These are phyloP conservation scores for Cyberlindnera galapagoensis DNA, from an alignment of 805 yeast species.

Conservation along the genomic window DNA sequence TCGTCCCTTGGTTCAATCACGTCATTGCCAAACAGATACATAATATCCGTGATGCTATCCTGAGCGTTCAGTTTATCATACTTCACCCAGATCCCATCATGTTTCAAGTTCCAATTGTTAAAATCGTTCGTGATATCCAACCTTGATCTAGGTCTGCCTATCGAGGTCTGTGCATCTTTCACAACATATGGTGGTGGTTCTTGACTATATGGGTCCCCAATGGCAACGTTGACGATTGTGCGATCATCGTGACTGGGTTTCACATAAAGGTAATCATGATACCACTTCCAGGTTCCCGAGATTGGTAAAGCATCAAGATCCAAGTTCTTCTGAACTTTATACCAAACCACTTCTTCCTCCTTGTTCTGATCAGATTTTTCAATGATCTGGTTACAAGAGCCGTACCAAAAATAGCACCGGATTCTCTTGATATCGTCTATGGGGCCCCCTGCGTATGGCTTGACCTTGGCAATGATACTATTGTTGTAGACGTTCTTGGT, in stretches of 20 bases:
- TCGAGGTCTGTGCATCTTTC: slow-evolving; percentile 29
- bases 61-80: slow-evolving; percentile 31
- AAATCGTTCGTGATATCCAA: slow-evolving; percentile 15
- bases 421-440: slow-evolving; percentile 26
- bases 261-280: slow-evolving; percentile 25
- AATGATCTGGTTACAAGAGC: slow-evolving; percentile 22
- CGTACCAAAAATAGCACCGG: slow-evolving; percentile 26
- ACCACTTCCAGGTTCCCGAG: slow-evolving; percentile 12
- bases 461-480: slow-evolving; percentile 8
- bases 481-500: slow-evolving; percentile 17
- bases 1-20: slow-evolving; percentile 54
- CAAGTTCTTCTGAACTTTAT: slow-evolving; percentile 20
- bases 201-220: slow-evolving; percentile 27
- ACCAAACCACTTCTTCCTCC: slow-evolving; percentile 18
- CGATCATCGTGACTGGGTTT: slow-evolving; percentile 12
- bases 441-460: slow-evolving; percentile 25
- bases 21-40: slow-evolving; percentile 47
- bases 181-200: slow-evolving; percentile 32
- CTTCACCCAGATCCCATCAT: slow-evolving; percentile 53
- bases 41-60: slow-evolving; percentile 39
- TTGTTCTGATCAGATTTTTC: slow-evolving; percentile 7
- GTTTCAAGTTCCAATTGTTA: slow-evolving; percentile 37
- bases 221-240: slow-evolving; percentile 41
- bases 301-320: slow-evolving; percentile 17
- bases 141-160: slow-evolving; percentile 23